phyloP scores from a whole-genome alignment of 257 asterid genomes.

The Rauvolfia tetraphylla region DNA sequence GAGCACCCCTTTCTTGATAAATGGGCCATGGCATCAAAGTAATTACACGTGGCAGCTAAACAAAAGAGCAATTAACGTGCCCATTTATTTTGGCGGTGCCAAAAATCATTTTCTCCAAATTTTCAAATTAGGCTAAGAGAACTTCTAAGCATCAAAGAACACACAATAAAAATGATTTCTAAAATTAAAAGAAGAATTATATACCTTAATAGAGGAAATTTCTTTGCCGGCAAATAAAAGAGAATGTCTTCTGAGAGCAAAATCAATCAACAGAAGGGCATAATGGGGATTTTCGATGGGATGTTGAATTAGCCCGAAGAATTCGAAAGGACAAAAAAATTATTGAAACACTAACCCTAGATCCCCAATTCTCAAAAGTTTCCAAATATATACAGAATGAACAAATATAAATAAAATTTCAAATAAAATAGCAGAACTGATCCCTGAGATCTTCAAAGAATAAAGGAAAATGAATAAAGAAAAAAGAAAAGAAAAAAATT shows the following conservation, averaged over 20 bases:
- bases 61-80: not conserved
- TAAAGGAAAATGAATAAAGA: not conserved
- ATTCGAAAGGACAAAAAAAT: not conserved
- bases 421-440: not conserved
- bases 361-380: constrained; percentile 10
- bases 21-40: constrained; percentile 3
- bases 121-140: not conserved
- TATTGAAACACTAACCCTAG: constrained; percentile 18
- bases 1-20: constrained; percentile 5
- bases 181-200: not conserved
- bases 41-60: constrained; percentile 20
- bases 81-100: constrained; percentile 5
- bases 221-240: not conserved
- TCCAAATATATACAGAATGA: not conserved
- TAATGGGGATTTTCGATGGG: not conserved
- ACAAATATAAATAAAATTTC: not conserved
- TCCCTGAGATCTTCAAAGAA: not conserved
- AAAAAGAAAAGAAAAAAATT: too few species aligned
- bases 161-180: not conserved
- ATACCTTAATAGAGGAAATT: constrained; percentile 11
- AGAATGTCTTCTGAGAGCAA: constrained; percentile 3
- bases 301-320: not conserved
- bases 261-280: constrained; percentile 6
- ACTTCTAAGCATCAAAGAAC: not conserved
- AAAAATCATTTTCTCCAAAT: not conserved